Conservation (phyloP, 805 yeast genomes). For the Myxozyma udenii region DNA sequence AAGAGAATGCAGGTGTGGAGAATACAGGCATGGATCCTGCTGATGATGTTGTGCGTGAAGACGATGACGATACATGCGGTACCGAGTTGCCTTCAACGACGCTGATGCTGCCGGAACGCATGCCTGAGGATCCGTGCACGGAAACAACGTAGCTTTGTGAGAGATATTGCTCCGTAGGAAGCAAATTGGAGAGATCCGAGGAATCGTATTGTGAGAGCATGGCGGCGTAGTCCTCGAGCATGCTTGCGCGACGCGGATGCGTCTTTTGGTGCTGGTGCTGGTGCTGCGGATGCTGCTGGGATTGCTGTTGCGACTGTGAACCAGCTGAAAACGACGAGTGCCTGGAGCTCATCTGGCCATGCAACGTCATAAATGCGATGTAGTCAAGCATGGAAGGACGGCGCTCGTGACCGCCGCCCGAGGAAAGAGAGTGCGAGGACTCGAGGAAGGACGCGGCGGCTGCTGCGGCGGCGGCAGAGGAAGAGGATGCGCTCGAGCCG, state of each 20-base stretch:
- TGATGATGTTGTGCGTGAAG: too few species aligned
- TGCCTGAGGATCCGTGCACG: not conserved
- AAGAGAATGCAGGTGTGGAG: not conserved
- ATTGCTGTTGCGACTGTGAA: not conserved
- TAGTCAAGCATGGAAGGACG: not conserved
- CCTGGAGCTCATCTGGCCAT: not conserved
- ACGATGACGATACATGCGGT: too few species aligned
- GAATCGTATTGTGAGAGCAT: too few species aligned
- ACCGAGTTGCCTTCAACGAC: not conserved
- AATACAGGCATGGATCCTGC: too few species aligned
- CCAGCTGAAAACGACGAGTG: not conserved
- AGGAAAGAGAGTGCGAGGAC: not conserved
- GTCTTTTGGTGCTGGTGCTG: not conserved
- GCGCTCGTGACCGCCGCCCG: too few species aligned
- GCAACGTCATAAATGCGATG: not conserved
- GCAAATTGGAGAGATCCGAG: too few species aligned
- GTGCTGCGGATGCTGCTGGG: not conserved
- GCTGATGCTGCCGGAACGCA: not conserved
- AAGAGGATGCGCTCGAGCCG: not conserved
- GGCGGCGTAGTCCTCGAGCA: too few species aligned
- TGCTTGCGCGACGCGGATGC: not conserved
- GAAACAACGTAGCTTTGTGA: not conserved
- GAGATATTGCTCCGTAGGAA: not conserved
- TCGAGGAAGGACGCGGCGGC: not conserved
- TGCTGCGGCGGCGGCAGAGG: not conserved